Base-by-base conservation (phyloP, 305 asterid species). In the Fraxinus sp. region DNA sequence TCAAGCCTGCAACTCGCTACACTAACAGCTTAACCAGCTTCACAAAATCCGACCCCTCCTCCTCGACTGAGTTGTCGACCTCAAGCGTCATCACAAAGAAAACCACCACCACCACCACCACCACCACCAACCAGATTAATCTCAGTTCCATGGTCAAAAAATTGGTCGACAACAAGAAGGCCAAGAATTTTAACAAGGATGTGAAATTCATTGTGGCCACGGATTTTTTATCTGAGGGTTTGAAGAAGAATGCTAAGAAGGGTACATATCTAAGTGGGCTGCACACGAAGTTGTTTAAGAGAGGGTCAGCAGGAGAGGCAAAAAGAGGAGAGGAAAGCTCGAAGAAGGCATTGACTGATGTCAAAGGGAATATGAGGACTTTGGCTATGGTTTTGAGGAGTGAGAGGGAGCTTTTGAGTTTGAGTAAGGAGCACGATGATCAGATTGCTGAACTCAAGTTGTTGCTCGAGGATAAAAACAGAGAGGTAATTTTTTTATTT, bases 331-430 rank as follows among this genome's bases (percentile, higher is more conserved):
- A 92, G 16, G 94, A 86, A 80, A 87, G 84, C 74, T 91, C 92
- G 46, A 90, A 85, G 90, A 95, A 93, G 89, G 98, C 96, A 37
- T 85, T 94, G 78, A 91, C 91, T 18, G 99, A 93, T 72, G 93
- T 92, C 39, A 92, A 91, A 79, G 88, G 82, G 66, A 94, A 94
- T 74, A 89, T 96, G 49, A 90, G 98, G 90, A 95, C 96, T 22
- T 86, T 95, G 87, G 97, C 91, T 1, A 94, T 91, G 97, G 96
- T 94, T 82, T 79, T 94, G 87, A 92, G 97, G 89, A 93, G 99
- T 84, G 99, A 95, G 87, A 88, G 98, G 90, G 99, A 94, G 90
- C 85, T 95, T 2, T 74, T 95, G 91, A 92, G 83, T 82, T 74
- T 82, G 89, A 94, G 87, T 16, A 91, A 93, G 78, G 94, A 93